phyloP scores from a whole-genome alignment of 2,329 filamentous ascomycete genomes.

The Pestalotiopsis sp. region DNA sequence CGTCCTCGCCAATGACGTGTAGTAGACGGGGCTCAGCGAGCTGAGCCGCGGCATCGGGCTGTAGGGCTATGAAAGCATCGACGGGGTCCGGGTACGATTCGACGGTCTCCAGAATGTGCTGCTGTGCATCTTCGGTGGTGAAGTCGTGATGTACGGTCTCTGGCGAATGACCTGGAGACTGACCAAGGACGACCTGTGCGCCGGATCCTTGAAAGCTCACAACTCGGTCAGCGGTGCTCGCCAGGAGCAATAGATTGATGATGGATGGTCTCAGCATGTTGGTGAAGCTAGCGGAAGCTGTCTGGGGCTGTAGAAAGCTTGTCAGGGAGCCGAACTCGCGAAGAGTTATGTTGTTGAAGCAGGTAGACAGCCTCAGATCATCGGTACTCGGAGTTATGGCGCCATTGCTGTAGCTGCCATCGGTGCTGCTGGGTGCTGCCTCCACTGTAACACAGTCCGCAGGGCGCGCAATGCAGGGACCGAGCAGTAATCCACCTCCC shows the following conservation, averaged over 20 bases:
- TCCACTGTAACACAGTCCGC: not conserved
- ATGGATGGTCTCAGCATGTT: constrained; percentile 3
- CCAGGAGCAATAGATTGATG: not conserved
- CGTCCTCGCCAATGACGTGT: constrained; percentile 62
- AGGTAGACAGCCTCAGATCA: not conserved
- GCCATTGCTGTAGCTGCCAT: not conserved
- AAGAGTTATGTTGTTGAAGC: not conserved
- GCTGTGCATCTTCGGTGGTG: not conserved
- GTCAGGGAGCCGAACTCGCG: not conserved
- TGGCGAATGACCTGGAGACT: not conserved
- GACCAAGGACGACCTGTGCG: not conserved
- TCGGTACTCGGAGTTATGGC: not conserved
- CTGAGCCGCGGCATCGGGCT: constrained; percentile 17
- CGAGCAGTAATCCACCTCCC: not conserved
- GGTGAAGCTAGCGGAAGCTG: not conserved
- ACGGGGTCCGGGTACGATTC: constrained; percentile 20
- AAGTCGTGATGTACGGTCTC: not conserved
- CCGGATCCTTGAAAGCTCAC: not conserved
- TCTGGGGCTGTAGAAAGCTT: not conserved
- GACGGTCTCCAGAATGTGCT: constrained; percentile 13
- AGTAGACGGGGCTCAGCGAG: constrained; percentile 52
- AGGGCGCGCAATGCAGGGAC: not conserved
- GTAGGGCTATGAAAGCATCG: constrained; percentile 20
- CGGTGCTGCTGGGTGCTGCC: not conserved
- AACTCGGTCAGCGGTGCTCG: not conserved